These are phyloP conservation scores for Fusarium drepaniforme DNA, from an alignment of 2,329 filamentous ascomycete species.

Conservation along the genomic window DNA sequence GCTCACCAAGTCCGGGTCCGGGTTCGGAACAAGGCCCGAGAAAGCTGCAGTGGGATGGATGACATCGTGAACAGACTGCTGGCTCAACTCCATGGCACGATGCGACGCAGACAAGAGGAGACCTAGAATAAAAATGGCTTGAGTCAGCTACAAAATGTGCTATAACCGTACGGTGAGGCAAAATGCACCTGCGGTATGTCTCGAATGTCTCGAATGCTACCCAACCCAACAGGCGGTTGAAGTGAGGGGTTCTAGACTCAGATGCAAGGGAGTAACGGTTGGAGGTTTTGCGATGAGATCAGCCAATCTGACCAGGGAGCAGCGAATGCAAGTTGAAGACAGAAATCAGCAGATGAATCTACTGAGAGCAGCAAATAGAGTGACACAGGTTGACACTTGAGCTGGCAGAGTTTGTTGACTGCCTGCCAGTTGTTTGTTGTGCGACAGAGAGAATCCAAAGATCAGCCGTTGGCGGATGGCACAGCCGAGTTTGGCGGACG, in stretches of 20 bases:
- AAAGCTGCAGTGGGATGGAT: conserved; percentile 71
- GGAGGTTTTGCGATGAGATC: conserved; percentile 13
- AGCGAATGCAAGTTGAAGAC: conserved; percentile 19
- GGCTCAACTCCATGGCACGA: conserved; percentile 65
- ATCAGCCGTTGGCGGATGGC: conserved; percentile 27
- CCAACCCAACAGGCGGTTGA: conserved; percentile 21
- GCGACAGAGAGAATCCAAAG: conserved; percentile 27
- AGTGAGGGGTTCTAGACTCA: conserved; percentile 31
- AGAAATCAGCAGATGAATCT: conserved; percentile 11
- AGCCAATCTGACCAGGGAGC: conserved; percentile 21
- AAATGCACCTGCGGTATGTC: conserved; percentile 36
- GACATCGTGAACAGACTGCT: conserved; percentile 65
- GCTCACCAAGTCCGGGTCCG: conserved; percentile 1
- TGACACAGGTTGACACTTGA: conserved; percentile 23
- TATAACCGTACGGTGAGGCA: conserved; percentile 29
- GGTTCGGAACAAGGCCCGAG: conserved; percentile 27
- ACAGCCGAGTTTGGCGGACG: conserved; percentile 33
- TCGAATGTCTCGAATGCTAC: conserved; percentile 28
- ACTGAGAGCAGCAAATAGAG: conserved; percentile 9
- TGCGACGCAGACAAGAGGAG: conserved; percentile 13
- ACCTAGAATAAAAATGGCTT: conserved; percentile 11
- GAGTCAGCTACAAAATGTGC: conserved; percentile 25
- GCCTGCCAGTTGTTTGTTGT: conserved; percentile 33
- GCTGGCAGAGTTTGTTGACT: conserved; percentile 5
- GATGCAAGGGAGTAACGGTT: conserved; percentile 32